Base-by-base conservation (phyloP, 2,329 filamentous ascomycete species). In the Fusarium sp. region DNA sequence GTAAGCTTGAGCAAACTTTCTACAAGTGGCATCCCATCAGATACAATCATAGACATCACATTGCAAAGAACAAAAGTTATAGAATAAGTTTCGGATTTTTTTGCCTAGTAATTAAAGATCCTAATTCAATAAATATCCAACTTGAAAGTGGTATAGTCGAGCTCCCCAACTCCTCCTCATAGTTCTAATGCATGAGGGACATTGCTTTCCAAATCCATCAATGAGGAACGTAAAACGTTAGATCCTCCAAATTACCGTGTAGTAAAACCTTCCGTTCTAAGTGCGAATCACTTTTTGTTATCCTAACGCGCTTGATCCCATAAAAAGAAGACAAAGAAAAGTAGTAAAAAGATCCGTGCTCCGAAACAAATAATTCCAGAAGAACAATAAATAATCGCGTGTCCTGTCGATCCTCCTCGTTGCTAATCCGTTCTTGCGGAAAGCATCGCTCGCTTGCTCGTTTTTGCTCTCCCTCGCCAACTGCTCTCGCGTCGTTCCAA, bases 261-360 rank as follows among this genome's bases (percentile, higher is more conserved):
- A 75, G 73, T 75, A 75, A 53, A 25, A 66, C 71, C 65, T 47
- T 64, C 73, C 67, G 49, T 68, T 75, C 73, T 75, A 75, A 75
- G 67, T 72, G 73, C 57, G 57, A 73, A 72, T 72, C 67, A 74
- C 71, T 75, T 75, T 75, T 75, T 75, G 65, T 70, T 75, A 72
- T 74, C 73, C 73, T 55, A 68, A 66, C 62, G 64, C 69, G 56
- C 63, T 72, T 66, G 53, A 52, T 69, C 67, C 65, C 58, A 44
- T 30, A 46, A 54, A 13, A 67, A 29, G 51, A 20, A 41, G 49
- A 53, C 24, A 53, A 53, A 53, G 30, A 51, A 51, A 51, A 25
- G 10, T 18, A 29, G 15, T 34, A 43, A 40, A 67, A 65, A 70
- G 43, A 59, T 63, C 71, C 59, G 58, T 58, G 66, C 66, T 62